These are phyloP conservation scores for Termitomyces sp. DNA, from an alignment of 768 basidiomycete genomes.

Conservation along the genomic window DNA sequence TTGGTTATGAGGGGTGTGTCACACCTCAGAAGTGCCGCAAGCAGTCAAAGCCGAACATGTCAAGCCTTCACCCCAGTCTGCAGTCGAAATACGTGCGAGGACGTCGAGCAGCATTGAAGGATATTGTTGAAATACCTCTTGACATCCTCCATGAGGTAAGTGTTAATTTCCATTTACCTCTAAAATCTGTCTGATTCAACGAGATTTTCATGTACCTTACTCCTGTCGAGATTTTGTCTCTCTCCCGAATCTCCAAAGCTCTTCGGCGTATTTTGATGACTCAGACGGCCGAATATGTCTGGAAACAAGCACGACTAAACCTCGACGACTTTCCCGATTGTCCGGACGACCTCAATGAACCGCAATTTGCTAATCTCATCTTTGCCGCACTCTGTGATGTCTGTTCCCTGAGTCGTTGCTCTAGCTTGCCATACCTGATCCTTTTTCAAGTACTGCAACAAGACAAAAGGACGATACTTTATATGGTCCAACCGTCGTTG, in stretches of 20 bases:
- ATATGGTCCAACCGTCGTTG: constrained; percentile 9
- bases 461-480: not conserved
- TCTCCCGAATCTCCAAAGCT: constrained; percentile 29
- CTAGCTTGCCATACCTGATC: not conserved
- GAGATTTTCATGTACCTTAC: constrained; percentile 32
- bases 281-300: constrained; percentile 1
- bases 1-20: not conserved
- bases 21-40: not conserved
- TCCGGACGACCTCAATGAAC: constrained; percentile 7
- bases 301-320: constrained; percentile 6
- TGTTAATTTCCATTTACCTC: too few relatives aligned
- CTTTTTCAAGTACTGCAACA: constrained; percentile 3
- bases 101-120: constrained; percentile 13
- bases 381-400: constrained; percentile 6
- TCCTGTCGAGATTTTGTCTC: constrained; percentile 30
- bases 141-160: constrained; percentile 25
- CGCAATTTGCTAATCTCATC: not conserved
- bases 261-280: constrained; percentile 23
- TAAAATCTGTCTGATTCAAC: not conserved
- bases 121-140: constrained; percentile 21
- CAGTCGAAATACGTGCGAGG: constrained; percentile 2
- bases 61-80: not conserved
- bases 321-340: constrained; percentile 8
- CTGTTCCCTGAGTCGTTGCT: not conserved
- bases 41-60: not conserved